phyloP scores from a whole-genome alignment of 495 filamentous ascomycete genomes.

The Tuber melanosporum region DNA sequence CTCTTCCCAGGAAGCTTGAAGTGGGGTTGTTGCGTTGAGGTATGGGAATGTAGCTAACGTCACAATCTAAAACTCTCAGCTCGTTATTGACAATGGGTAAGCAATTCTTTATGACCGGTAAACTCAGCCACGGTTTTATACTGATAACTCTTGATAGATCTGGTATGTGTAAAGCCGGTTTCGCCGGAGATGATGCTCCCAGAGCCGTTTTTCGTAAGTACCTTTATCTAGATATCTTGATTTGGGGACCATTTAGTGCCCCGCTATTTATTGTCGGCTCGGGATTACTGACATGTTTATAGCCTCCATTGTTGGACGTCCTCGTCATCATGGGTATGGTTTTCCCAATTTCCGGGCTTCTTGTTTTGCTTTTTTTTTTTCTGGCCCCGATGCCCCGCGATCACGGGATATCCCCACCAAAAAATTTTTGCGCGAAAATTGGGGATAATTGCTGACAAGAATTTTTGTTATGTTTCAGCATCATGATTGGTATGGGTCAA shows the following conservation, averaged over 20 bases:
- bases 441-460: conserved; percentile 16
- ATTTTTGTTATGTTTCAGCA: conserved; percentile 52
- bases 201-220: conserved; percentile 99
- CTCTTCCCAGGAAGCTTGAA: conserved; percentile 11
- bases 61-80: conserved; percentile 42
- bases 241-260: conserved; percentile 35
- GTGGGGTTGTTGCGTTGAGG: conserved; percentile 19
- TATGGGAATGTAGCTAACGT: conserved; percentile 35
- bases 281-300: conserved; percentile 32
- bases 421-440: conserved; percentile 22
- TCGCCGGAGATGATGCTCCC: conserved; percentile 99
- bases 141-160: conserved; percentile 56
- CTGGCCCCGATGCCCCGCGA: conserved; percentile 16
- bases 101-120: conserved; percentile 41
- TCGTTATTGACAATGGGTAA: conserved; percentile 99
- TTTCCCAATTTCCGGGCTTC: conserved; percentile 23
- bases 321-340: conserved; percentile 98
- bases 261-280: conserved; percentile 33
- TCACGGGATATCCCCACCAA: conserved; percentile 14
- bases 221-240: conserved; percentile 26
- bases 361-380: conserved; percentile 14
- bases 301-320: conserved; percentile 99
- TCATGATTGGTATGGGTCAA: conserved; percentile 99
- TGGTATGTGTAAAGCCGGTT: conserved; percentile 99
- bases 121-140: conserved; percentile 6